Evolutionary conservation across 345 rosid genomes (phyloP).

Genomic region (Iberis pinnata): DNA sequence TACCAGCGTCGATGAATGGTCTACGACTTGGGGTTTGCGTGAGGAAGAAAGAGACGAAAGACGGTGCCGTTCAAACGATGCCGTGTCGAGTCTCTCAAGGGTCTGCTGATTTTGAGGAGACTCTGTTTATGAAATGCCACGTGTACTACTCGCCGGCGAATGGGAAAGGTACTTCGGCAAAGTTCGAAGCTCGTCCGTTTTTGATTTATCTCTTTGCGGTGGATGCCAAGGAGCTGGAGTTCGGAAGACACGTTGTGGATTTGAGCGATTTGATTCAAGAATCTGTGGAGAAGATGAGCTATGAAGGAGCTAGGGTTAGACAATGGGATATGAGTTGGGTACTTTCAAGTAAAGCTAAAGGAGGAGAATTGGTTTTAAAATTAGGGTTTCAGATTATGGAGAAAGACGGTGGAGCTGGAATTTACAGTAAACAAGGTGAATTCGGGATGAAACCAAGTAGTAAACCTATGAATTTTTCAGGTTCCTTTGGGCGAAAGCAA

Average conservation of each 20-base stretch:
- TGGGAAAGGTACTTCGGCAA: conserved; percentile 43
- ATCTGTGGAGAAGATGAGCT: conserved; percentile 64
- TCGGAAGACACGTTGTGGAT: conserved; percentile 62
- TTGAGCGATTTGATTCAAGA: conserved; percentile 65
- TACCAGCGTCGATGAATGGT: conserved; percentile 89
- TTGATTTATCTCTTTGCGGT: conserved; percentile 59
- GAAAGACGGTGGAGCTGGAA: conserved; percentile 83
- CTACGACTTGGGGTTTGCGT: conserved; percentile 82
- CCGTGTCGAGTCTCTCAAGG: conserved; percentile 86
- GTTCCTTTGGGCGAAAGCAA: conserved; percentile 66
- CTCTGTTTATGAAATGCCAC: conserved; percentile 65
- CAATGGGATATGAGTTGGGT: conserved; percentile 81
- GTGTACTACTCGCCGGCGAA: conserved; percentile 58
- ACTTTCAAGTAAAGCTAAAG: conserved; percentile 83
- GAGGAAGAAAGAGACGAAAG: conserved; percentile 75
- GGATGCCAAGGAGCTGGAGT: conserved; percentile 78
- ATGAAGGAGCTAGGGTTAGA: conserved; percentile 66
- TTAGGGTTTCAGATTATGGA: conserved; percentile 94
- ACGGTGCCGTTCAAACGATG: conserved; percentile 85
- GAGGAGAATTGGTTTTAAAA: conserved; percentile 72
- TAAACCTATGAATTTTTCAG: conserved; percentile 35
- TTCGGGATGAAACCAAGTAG: conserved; percentile 38
- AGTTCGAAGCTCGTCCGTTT: conserved; percentile 80
- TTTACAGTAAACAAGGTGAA: conserved; percentile 57
- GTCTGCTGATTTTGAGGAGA: conserved; percentile 89